Conservation (phyloP, 2,329 filamentous ascomycete species). For the Pleurostoma richardsiae region DNA sequence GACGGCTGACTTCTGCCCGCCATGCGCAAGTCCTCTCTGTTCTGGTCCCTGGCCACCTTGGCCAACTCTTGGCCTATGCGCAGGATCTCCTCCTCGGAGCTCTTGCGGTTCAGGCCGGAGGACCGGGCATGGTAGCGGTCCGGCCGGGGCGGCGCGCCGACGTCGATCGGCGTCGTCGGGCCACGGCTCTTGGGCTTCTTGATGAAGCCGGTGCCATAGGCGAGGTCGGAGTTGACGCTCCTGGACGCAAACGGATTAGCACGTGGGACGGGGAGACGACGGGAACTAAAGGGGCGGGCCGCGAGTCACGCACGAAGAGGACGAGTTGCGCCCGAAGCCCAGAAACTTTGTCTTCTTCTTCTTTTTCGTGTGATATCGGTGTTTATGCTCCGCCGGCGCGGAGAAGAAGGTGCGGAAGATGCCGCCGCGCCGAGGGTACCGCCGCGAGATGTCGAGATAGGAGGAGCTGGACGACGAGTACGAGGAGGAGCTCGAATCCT, state of each 20-base stretch:
- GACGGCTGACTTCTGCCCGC: slow-evolving; percentile 32
- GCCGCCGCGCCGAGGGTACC: slow-evolving; percentile 44
- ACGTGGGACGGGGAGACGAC: background rate
- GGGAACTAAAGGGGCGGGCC: too few species aligned
- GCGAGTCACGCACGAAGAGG: slow-evolving; percentile 55
- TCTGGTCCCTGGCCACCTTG: slow-evolving; percentile 45
- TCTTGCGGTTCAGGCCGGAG: slow-evolving; percentile 20
- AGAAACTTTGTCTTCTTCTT: slow-evolving; percentile 45
- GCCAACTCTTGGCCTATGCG: slow-evolving; percentile 50
- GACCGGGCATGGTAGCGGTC: slow-evolving; percentile 1
- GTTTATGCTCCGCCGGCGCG: slow-evolving; percentile 50
- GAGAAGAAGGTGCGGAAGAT: slow-evolving; percentile 60
- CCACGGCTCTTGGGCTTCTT: slow-evolving; percentile 30
- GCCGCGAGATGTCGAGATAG: slow-evolving; percentile 61
- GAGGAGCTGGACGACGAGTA: slow-evolving; percentile 51
- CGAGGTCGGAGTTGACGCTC: slow-evolving; percentile 54
- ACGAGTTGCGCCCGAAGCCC: slow-evolving; percentile 52
- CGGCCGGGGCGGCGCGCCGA: background rate
- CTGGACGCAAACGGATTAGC: slow-evolving; percentile 3
- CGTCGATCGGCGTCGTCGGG: background rate
- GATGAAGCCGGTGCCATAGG: slow-evolving; percentile 59
- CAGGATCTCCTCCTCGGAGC: slow-evolving; percentile 53
- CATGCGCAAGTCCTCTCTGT: slow-evolving; percentile 40
- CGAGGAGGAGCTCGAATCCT: slow-evolving; percentile 25
- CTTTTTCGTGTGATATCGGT: slow-evolving; percentile 29